Conservation (phyloP, 108 stramenopile genomes). For the Nannochloropsis salina region DNA sequence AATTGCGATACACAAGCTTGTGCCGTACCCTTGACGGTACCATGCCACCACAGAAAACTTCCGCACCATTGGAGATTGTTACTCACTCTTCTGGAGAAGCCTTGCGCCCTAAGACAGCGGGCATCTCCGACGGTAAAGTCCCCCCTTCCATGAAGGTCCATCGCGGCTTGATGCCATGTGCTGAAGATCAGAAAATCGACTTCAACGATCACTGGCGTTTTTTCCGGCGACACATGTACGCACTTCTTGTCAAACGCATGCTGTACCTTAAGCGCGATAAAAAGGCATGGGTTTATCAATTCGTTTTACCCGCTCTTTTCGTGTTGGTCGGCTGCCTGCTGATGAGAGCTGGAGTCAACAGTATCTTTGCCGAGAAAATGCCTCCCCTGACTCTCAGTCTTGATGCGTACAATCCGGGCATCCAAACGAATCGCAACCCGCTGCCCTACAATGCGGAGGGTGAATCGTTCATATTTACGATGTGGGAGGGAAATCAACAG, state of each 20-base stretch:
- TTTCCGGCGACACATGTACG: constrained; percentile 50
- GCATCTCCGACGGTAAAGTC: neutral
- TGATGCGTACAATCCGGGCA: constrained; percentile 35
- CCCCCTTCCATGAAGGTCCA: neutral
- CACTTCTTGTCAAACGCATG: constrained; percentile 59
- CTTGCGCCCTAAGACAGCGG: neutral
- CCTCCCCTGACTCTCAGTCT: constrained; percentile 37
- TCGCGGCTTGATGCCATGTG: neutral
- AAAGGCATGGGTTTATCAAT: constrained; percentile 43
- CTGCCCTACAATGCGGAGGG: constrained; percentile 29
- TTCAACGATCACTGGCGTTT: neutral
- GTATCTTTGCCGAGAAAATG: constrained; percentile 20
- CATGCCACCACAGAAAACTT: neutral
- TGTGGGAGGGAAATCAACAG: neutral
- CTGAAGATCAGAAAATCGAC: neutral
- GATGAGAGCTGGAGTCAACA: constrained; percentile 20
- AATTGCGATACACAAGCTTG: neutral
- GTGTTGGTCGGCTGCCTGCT: constrained; percentile 25
- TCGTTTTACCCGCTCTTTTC: constrained; percentile 39
- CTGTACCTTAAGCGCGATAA: constrained; percentile 55
- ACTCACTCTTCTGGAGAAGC: too few relatives aligned
- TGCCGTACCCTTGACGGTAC: neutral
- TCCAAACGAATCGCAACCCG: constrained; percentile 26
- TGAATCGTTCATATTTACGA: neutral
- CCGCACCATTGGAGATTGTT: too few relatives aligned